Evolutionary conservation across 148 eudicot genomes (phyloP).

Genomic region (Silene conica): DNA sequence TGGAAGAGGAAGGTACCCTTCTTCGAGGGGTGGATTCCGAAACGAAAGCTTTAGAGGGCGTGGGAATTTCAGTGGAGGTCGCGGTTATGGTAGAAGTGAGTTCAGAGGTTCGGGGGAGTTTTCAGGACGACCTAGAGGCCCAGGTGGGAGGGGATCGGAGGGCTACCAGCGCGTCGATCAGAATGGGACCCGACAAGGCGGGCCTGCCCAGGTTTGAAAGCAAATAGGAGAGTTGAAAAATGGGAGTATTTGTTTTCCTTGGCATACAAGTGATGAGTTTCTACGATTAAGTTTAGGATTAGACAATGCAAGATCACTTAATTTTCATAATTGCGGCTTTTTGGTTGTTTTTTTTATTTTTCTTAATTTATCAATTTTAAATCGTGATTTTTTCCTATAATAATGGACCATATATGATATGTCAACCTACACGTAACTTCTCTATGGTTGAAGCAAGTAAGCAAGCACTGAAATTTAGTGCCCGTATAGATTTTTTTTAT

Average conservation of each 20-base stretch:
- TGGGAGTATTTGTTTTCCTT: background rate
- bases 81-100: constrained; percentile 34
- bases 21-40: constrained; percentile 46
- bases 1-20: constrained; percentile 51
- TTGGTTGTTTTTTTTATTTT: background rate
- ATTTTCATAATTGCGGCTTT: constrained; percentile 20
- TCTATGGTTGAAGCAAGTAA: too few species aligned
- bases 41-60: constrained; percentile 38
- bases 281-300: constrained; percentile 5
- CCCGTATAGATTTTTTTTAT: too few species aligned
- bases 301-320: background rate
- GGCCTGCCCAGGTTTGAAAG: constrained; percentile 16
- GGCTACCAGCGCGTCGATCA: constrained; percentile 51
- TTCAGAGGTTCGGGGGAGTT: constrained; percentile 33
- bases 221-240: constrained; percentile 4
- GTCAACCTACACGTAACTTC: too few species aligned
- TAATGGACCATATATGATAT: background rate
- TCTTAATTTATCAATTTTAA: constrained; percentile 1
- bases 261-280: constrained; percentile 15
- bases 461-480: too few species aligned
- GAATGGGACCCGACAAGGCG: constrained; percentile 33
- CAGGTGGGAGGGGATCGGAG: constrained; percentile 34
- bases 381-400: constrained; percentile 15
- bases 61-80: constrained; percentile 42
- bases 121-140: constrained; percentile 29